A percentile compares a stretch with the other conserved stretches of the same genome.
phyloP scores from a whole-genome alignment of 192 early-diverging fungal species.

The Chytriomyces sp. region DNA sequence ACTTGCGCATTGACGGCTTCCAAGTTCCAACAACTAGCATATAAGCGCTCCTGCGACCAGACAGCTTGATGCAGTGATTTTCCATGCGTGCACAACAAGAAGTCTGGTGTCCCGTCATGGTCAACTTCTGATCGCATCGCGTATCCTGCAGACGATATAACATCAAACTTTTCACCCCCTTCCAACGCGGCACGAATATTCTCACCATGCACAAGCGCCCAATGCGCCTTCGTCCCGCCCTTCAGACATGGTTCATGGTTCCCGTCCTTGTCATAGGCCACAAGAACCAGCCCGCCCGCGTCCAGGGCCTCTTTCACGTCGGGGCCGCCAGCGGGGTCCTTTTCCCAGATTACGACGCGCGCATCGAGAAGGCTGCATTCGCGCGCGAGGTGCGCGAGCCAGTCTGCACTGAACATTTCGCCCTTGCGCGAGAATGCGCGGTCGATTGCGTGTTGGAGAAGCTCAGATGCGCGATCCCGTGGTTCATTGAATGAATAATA shows the following conservation, averaged over 20 bases:
- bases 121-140: background rate
- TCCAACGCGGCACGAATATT: background rate
- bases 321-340: no score
- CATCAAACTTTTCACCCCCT: background rate
- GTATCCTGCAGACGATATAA: background rate
- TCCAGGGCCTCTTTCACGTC: background rate
- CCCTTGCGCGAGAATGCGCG: conserved; percentile 6
- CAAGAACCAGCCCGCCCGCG: conserved; percentile 16
- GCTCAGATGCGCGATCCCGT: background rate
- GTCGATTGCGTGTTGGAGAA: background rate
- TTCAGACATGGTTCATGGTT: conserved; percentile 31
- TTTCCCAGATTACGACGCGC: conserved; percentile 6
- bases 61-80: conserved; percentile 30
- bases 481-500: background rate
- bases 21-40: conserved; percentile 14
- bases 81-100: conserved; percentile 28
- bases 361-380: background rate
- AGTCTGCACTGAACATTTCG: conserved; percentile 21
- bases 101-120: background rate
- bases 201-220: conserved; percentile 29
- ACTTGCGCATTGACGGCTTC: background rate
- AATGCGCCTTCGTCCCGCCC: conserved; percentile 33
- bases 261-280: conserved; percentile 39
- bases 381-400: conserved; percentile 6
- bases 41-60: conserved; percentile 9